Evolutionary conservation across 2,329 filamentous ascomycete species (phyloP), one percentile per base, ranked within the genome.

Genomic region (Fusarium musae): DNA sequence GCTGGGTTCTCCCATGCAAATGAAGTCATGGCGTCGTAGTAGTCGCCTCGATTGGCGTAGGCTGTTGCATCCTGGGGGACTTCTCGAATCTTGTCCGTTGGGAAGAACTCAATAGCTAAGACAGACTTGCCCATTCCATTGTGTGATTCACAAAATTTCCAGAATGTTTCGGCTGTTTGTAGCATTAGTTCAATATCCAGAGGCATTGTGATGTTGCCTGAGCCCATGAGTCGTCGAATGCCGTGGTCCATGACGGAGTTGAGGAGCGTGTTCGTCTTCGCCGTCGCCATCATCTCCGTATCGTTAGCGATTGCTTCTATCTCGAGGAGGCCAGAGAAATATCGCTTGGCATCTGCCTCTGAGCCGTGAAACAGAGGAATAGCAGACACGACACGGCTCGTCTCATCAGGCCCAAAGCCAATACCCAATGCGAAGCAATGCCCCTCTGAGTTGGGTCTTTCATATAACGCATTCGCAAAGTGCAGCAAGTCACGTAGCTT

Each of bases 31-130:
- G 82, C 82, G 53, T 87, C 85, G 68, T 84, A 84, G 42, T 84
- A 84, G 10, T 76, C 75, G 12, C 83, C 84, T 9, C 86, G 81
- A 67, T 84, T 85, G 7, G 84, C 83, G 63, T 85, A 86, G 0
- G 86, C 83, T 10, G 83, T 87, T 3, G 79, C 81, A 5, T 78
- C 68, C 2, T 79, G 70, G 0, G 79, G 73, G 9, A 85, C 78
- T n/a, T 79, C 73, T 3, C 80, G 78, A 30, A 84, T 78, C 72
- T 84, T 83, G 7, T 77, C 74, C 60, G 83, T 82, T 26, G 85
- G 81, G 30, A 83, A 81, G 30, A 84, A 79, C 68, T 88, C 86
- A 9, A 85, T 82, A 3, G 83, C 77, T 47, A 78, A 36, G 17
- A 69, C 69, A 3, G 77, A 77, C 28, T 67, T 73, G 23, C 63